Percentiles rank a stretch among this genome's conserved stretches.
Conservation (phyloP, 352 stramenopile species). For the Globisporangium iwayamae region DNA sequence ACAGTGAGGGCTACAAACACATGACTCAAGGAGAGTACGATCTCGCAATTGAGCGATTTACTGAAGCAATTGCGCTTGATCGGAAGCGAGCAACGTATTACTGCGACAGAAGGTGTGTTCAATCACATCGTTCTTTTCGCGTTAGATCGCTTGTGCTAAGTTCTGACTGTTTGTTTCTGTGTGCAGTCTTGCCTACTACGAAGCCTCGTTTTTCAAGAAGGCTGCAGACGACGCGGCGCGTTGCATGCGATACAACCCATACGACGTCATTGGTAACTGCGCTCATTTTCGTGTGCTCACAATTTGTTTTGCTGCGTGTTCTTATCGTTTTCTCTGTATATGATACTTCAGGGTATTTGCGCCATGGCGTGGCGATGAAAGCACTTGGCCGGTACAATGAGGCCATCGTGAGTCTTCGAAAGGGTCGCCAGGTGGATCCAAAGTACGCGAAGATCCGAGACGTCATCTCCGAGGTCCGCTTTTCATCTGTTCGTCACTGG, state of each 20-base stretch:
- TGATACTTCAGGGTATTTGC: constrained; percentile 79
- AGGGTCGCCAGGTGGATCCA: constrained; percentile 69
- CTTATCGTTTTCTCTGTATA: neutral
- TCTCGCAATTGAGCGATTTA: constrained; percentile 91
- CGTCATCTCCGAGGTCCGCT: constrained; percentile 42
- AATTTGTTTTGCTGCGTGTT: neutral
- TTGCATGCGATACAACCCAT: constrained; percentile 92
- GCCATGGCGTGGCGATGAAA: constrained; percentile 90
- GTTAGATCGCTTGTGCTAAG: neutral
- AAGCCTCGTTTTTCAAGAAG: constrained; percentile 68
- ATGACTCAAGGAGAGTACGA: constrained; percentile 88
- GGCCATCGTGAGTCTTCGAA: constrained; percentile 56
- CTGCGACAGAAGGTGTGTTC: constrained; percentile 77
- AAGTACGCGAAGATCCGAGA: constrained; percentile 62
- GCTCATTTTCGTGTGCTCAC: neutral
- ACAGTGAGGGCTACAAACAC: constrained; percentile 88
- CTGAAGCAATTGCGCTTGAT: constrained; percentile 89
- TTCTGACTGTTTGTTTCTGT: neutral
- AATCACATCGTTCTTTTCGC: neutral
- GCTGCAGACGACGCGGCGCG: constrained; percentile 85
- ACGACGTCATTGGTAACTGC: constrained; percentile 85
- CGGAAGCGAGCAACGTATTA: constrained; percentile 89
- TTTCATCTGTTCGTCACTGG: neutral
- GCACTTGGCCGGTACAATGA: constrained; percentile 73
- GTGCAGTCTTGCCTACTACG: constrained; percentile 63